Percentiles rank a stretch among this genome's conserved stretches.
Conservation (phyloP, 2,329 filamentous ascomycete genomes). For the Achaetomium macrosporum region DNA sequence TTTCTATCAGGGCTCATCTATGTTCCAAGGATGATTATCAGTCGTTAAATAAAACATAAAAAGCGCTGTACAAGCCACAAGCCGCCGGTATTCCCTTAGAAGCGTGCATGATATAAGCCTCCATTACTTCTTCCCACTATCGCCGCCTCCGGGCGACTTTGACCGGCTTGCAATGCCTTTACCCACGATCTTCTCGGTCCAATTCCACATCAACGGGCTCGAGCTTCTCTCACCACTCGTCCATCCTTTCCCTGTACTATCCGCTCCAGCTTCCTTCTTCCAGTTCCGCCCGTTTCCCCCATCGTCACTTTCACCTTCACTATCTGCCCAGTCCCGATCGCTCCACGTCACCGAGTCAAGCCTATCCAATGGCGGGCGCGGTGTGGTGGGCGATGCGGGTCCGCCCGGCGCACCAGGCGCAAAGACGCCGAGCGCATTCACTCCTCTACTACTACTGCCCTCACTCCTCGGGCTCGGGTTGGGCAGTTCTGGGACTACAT, state of each 20-base stretch:
- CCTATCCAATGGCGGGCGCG: constrained; percentile 28
- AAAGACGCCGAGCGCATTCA: constrained; percentile 10
- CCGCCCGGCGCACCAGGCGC: background rate
- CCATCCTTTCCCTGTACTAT: background rate
- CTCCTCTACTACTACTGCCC: background rate
- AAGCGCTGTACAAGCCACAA: too few species aligned
- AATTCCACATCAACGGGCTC: constrained; percentile 24
- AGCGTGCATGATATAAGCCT: background rate
- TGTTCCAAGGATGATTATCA: too few species aligned
- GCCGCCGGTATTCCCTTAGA: background rate
- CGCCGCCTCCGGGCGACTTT: constrained; percentile 8
- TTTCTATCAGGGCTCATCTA: too few species aligned
- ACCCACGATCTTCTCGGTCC: constrained; percentile 29
- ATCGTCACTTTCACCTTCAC: constrained; percentile 40
- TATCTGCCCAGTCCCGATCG: constrained; percentile 58
- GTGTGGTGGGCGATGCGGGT: constrained; percentile 17
- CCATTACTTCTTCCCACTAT: constrained; percentile 1
- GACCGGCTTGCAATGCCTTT: constrained; percentile 20
- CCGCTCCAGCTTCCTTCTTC: background rate
- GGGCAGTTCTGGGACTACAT: constrained; percentile 43
- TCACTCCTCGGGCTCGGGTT: background rate
- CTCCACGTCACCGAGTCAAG: constrained; percentile 59
- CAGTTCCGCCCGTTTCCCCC: background rate
- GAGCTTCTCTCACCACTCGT: constrained; percentile 13
- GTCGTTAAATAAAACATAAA: too few species aligned